Evolutionary conservation across 208 protist genomes (phyloP), one percentile per base, ranked within the genome.

Genomic region (Tritrichomonas foetus): DNA sequence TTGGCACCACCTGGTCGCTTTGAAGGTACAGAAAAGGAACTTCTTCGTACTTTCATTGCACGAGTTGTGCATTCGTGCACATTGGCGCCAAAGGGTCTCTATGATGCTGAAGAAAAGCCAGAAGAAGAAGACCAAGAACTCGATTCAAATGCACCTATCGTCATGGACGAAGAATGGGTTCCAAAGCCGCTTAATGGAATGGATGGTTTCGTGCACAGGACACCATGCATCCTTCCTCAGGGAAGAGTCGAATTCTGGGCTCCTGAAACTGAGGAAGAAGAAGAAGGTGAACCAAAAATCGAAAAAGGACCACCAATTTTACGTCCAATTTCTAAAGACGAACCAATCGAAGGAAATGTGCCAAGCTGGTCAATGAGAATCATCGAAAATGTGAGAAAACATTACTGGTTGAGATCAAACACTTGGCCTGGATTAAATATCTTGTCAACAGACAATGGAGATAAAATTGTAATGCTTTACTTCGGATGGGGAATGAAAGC

Each of bases 401-500:
- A 27, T 44, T 50, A 36, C 30, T 89, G 78, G 78, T 47, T 89
- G 2, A 20, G 78, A 57, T 89, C 78, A 53, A 89, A 89, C 27
- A 36, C 47, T 39, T 89, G 78, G 78, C 78, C 78, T 27, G 78
- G 78, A 3, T 89, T 89, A 39, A 44, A 89, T 49, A 57, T 89
- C 16, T 25, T 89, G 1, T 57, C 47, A 47, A 89, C 33, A n/a
- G 41, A 89, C 1, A 89, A 89, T 89, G 78, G 78, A 11, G 25
- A 30, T 20, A 53, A 20, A 30, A 57, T 89, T 20, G 47, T 89
- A 13, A 89, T 57, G 41, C 14, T 89, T 14, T 89, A 89, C 47
- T 89, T 89, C 78, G 78, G 78, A 16, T 53, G 25, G 8, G 78
- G 78, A 20, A 89, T 89, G 78, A 89, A 89, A 36, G 41, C 78